Conservation (phyloP, 495 filamentous ascomycete genomes). For the Cenococcum geophilum region DNA sequence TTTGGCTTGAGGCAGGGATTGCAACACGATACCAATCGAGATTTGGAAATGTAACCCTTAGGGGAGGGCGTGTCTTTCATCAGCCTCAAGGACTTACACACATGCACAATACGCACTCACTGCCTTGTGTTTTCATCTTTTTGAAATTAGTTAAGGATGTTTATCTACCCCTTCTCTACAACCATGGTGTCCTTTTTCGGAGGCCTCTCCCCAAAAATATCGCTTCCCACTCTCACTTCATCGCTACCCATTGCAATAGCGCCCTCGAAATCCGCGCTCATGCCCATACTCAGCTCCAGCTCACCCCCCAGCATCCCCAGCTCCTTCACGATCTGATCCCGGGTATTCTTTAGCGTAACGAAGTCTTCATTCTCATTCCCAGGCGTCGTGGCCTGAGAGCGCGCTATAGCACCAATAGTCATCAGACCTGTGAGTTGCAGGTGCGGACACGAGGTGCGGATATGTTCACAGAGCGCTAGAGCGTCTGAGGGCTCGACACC, state of each 20-base stretch:
- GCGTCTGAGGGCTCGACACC: conserved; percentile 62
- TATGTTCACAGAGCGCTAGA: conserved; percentile 56
- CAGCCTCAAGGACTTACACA: too few relatives aligned
- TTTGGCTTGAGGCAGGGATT: background rate
- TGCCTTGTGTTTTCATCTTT: too few relatives aligned
- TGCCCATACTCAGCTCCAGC: conserved; percentile 68
- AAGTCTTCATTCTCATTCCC: conserved; percentile 93
- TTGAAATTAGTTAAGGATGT: too few relatives aligned
- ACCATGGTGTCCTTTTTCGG: conserved; percentile 64
- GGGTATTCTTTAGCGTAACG: conserved; percentile 55
- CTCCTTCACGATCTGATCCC: conserved; percentile 55
- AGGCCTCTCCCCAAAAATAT: conserved; percentile 81
- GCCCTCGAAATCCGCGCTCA: conserved; percentile 93
- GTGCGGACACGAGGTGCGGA: conserved; percentile 63
- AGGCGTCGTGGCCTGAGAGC: conserved; percentile 58
- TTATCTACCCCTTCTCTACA: conserved; percentile 26
- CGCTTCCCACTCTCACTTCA: conserved; percentile 93
- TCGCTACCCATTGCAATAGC: conserved; percentile 77
- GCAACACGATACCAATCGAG: too few relatives aligned
- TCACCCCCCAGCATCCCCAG: conserved; percentile 44
- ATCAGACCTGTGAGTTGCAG: conserved; percentile 77
- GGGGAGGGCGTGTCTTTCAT: too few relatives aligned
- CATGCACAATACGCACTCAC: too few relatives aligned
- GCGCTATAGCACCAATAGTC: conserved; percentile 93
- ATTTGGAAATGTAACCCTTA: too few relatives aligned